These are phyloP conservation scores for Trypanosomatidae sp. DNA, from an alignment of 208 protist genomes.

Conservation along the genomic window DNA sequence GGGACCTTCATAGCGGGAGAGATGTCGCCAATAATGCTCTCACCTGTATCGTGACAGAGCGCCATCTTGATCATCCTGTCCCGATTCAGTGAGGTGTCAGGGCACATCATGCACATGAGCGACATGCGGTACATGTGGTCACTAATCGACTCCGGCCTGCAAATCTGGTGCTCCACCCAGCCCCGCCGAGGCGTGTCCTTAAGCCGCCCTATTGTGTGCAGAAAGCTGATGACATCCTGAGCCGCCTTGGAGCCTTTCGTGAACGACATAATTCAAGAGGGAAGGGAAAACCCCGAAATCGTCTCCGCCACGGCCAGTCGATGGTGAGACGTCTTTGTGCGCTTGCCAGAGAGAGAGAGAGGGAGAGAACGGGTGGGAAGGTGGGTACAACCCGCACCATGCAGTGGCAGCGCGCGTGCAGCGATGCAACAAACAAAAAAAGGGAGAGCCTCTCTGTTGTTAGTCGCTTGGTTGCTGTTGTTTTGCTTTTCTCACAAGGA, in stretches of 20 bases:
- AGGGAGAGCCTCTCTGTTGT: background rate
- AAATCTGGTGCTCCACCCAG: constrained; percentile 85
- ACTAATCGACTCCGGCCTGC: constrained; percentile 77
- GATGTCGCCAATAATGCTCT: constrained; percentile 91
- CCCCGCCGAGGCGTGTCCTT: constrained; percentile 89
- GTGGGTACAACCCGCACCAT: background rate
- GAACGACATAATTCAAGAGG: constrained; percentile 17
- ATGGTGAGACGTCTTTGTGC: background rate
- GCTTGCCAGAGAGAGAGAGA: background rate
- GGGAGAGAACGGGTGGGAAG: background rate
- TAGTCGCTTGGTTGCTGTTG: too few relatives aligned
- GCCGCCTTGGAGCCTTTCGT: constrained; percentile 22
- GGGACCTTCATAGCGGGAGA: constrained; percentile 81
- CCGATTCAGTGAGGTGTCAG: constrained; percentile 67
- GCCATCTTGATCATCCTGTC: constrained; percentile 85
- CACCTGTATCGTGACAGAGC: constrained; percentile 86
- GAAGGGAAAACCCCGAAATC: background rate
- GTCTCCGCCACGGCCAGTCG: background rate
- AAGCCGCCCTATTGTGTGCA: constrained; percentile 76
- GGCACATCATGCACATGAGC: constrained; percentile 92
- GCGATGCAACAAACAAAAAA: background rate
- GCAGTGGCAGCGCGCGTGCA: background rate
- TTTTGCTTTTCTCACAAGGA: too few relatives aligned
- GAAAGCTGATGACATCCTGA: constrained; percentile 56
- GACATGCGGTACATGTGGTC: constrained; percentile 94